Conservation (phyloP, 2,329 filamentous ascomycete species). For the Clarireedia sp. region DNA sequence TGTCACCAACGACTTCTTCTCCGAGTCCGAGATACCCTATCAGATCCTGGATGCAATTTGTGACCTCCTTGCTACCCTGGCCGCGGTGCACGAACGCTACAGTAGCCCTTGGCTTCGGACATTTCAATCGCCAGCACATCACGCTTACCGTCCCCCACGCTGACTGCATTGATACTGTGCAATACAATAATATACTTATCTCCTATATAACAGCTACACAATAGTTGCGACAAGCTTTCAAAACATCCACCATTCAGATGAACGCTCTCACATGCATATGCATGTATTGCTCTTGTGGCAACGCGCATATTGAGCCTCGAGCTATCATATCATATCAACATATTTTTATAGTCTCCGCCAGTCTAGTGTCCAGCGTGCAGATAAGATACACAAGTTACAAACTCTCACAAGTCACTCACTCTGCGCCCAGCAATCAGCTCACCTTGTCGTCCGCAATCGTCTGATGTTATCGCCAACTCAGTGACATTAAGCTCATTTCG, state of each 20-base stretch:
- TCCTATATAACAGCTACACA: not conserved
- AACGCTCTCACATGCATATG: not conserved
- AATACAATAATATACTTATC: not conserved
- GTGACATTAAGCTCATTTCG: not conserved
- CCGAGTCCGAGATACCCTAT: not conserved
- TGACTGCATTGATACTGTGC: not conserved
- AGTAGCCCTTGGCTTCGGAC: not conserved
- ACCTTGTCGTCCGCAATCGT: not conserved
- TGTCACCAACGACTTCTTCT: not conserved
- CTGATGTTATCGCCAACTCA: not conserved
- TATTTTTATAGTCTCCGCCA: too few species aligned
- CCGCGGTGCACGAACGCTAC: too few species aligned
- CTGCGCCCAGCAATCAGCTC: conserved; percentile 1
- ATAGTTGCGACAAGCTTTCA: not conserved
- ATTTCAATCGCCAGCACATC: conserved; percentile 1
- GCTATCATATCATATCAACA: too few species aligned
- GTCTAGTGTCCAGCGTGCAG: too few species aligned
- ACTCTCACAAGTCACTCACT: not conserved
- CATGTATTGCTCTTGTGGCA: too few species aligned
- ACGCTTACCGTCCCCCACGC: not conserved
- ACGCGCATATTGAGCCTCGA: too few species aligned
- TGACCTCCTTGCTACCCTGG: too few species aligned
- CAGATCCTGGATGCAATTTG: too few species aligned
- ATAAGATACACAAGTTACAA: not conserved
- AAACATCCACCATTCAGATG: not conserved